phyloP scores from a whole-genome alignment of 345 rosid species.

The Lepidium sativum region DNA sequence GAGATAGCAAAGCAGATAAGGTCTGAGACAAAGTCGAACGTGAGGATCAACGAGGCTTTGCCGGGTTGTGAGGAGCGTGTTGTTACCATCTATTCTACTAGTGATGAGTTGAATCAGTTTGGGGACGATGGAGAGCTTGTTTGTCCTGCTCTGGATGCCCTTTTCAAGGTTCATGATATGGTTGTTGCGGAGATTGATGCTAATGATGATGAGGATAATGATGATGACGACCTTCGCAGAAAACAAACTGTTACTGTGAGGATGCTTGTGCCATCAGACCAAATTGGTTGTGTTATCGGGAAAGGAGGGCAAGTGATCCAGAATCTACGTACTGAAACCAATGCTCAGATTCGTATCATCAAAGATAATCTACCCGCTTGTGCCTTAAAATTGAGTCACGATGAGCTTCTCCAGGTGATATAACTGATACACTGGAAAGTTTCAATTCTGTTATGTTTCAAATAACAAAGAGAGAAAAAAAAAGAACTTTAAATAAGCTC shows the following conservation, averaged over 20 bases:
- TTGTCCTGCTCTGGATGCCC: constrained; percentile 68
- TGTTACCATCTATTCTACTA: constrained; percentile 54
- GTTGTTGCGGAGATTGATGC: constrained; percentile 12
- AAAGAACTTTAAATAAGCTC: not conserved
- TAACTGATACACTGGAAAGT: not conserved
- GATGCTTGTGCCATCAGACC: constrained; percentile 74
- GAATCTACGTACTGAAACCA: constrained; percentile 50
- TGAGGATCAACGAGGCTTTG: constrained; percentile 57
- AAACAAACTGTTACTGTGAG: constrained; percentile 40
- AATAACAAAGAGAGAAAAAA: not conserved
- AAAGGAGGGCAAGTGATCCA: constrained; percentile 73
- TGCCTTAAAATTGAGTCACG: constrained; percentile 41
- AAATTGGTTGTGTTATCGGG: constrained; percentile 71
- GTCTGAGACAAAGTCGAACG: constrained; percentile 49
- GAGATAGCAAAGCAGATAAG: constrained; percentile 62
- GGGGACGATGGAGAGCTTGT: constrained; percentile 46
- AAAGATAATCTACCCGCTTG: constrained; percentile 54
- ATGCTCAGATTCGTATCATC: constrained; percentile 58
- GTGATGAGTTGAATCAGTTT: constrained; percentile 43
- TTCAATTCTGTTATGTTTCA: not conserved
- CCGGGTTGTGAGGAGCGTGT: constrained; percentile 65
- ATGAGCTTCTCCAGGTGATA: constrained; percentile 73
- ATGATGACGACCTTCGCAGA: constrained; percentile 34
- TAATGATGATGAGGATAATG: constrained; percentile 23
- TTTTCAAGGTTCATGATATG: constrained; percentile 59